phyloP scores from a whole-genome alignment of 2,329 filamentous ascomycete species.

The Hymenotorrendiella dingleyae region DNA sequence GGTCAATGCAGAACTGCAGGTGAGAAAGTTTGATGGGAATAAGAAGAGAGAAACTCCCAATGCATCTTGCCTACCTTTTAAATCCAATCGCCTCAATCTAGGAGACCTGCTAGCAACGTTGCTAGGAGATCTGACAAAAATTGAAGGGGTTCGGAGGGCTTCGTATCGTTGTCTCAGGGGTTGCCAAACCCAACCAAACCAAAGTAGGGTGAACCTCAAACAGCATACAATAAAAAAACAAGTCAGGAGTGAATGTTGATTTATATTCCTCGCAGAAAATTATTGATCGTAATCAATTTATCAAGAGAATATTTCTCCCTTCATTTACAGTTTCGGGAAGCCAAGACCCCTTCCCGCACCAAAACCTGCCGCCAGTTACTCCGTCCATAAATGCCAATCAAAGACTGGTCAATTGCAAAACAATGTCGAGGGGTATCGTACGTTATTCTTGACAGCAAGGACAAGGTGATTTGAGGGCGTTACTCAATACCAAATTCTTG shows the following conservation, averaged over 20 bases:
- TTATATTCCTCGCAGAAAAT: slow-evolving; percentile 2
- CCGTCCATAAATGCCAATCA: slow-evolving; percentile 14
- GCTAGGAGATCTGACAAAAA: too few species aligned
- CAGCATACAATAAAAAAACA: not conserved
- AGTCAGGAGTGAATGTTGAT: not conserved
- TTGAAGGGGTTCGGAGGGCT: too few species aligned
- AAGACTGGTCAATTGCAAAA: slow-evolving; percentile 7
- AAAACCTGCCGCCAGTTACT: slow-evolving; percentile 9
- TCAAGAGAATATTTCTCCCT: slow-evolving; percentile 15
- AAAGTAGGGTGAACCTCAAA: not conserved
- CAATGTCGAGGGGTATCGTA: slow-evolving; percentile 23
- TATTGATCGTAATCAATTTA: slow-evolving; percentile 15
- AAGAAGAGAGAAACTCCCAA: too few species aligned
- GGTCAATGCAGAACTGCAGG: too few species aligned
- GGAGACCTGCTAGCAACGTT: too few species aligned
- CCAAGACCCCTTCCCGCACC: slow-evolving; percentile 7
- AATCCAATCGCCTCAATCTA: too few species aligned
- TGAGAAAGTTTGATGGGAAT: too few species aligned
- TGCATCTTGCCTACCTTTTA: too few species aligned
- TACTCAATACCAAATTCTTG: not conserved
- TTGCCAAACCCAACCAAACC: not conserved
- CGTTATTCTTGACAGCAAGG: slow-evolving; percentile 19
- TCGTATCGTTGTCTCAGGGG: too few species aligned
- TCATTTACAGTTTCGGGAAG: slow-evolving; percentile 21
- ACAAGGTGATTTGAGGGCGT: slow-evolving; percentile 8